Percentiles rank a stretch among this genome's conserved stretches.
Conservation (phyloP, 108 stramenopile genomes). For the Nitzschia palea region DNA sequence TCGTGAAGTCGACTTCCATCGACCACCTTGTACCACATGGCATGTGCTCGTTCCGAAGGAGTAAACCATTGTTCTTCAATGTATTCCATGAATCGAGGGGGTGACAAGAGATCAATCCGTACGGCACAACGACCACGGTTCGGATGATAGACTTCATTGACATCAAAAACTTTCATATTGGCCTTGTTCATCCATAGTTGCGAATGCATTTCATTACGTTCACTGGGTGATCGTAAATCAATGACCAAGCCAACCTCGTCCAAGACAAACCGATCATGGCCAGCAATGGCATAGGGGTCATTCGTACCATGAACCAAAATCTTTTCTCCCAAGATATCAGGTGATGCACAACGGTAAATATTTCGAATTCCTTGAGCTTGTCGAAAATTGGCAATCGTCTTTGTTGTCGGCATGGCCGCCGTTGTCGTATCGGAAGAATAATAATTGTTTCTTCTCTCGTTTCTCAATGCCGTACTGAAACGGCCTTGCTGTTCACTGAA, state of each 20-base stretch:
- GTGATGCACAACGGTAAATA: slow-evolving; percentile 38
- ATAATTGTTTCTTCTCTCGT: no score
- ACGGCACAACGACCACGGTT: slow-evolving; percentile 12
- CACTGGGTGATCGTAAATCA: slow-evolving; percentile 37
- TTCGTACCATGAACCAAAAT: background rate
- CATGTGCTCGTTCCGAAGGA: slow-evolving; percentile 1
- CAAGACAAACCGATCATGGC: background rate
- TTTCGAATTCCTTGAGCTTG: slow-evolving; percentile 21
- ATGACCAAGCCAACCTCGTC: slow-evolving; percentile 27
- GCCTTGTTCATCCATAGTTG: slow-evolving; percentile 32
- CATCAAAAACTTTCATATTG: background rate
- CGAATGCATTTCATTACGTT: slow-evolving; percentile 33
- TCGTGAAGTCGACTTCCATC: slow-evolving; percentile 25
- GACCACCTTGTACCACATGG: background rate
- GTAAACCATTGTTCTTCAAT: slow-evolving; percentile 30
- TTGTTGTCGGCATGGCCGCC: background rate
- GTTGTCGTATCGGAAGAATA: no score
- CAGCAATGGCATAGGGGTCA: background rate
- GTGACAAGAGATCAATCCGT: slow-evolving; percentile 37
- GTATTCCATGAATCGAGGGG: slow-evolving; percentile 11
- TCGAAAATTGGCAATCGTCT: slow-evolving; percentile 31
- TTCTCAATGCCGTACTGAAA: no score
- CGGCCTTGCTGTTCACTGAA: no score
- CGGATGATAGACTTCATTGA: background rate
- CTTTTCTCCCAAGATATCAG: slow-evolving; percentile 22